Conservation (phyloP, 176 grass and related monocot species). For the Bonia amplexicaulis region DNA sequence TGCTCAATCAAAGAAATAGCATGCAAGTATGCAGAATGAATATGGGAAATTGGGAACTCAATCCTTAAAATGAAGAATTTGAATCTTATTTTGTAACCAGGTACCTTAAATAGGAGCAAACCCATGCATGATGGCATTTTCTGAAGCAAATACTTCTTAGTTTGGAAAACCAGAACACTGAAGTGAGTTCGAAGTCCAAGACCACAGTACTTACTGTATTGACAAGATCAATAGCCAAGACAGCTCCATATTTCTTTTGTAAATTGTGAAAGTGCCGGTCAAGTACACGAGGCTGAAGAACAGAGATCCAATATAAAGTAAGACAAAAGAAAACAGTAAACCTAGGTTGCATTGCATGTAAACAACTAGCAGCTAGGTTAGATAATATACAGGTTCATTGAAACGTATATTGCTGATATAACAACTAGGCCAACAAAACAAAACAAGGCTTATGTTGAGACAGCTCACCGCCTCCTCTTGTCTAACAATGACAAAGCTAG, state of each 20-base stretch:
- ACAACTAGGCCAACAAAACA: constrained; percentile 14
- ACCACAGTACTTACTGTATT: constrained; percentile 62
- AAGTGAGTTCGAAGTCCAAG: neutral
- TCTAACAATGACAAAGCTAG: constrained; percentile 78
- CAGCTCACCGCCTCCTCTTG: constrained; percentile 70
- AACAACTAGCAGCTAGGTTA: neutral
- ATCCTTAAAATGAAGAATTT: constrained; percentile 2
- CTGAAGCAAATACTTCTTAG: neutral
- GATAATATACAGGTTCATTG: neutral
- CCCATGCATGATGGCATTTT: neutral
- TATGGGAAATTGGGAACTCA: neutral
- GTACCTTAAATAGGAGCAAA: neutral
- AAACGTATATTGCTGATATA: constrained; percentile 14
- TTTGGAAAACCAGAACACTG: neutral
- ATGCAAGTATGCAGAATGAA: neutral
- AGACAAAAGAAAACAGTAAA: constrained; percentile 11
- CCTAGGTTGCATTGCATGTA: neutral
- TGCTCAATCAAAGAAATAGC: neutral
- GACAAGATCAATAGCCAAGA: constrained; percentile 85
- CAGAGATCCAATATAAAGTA: constrained; percentile 10
- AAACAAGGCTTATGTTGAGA: constrained; percentile 23
- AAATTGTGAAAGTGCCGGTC: constrained; percentile 83
- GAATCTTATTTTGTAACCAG: neutral
- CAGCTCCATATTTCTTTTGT: constrained; percentile 86
- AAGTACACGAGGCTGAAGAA: constrained; percentile 69